A percentile compares a stretch with the other conserved stretches of the same genome.
These are phyloP conservation scores for Colletotrichum costaricense DNA, from an alignment of 2,329 filamentous ascomycete species.

Conservation along the genomic window DNA sequence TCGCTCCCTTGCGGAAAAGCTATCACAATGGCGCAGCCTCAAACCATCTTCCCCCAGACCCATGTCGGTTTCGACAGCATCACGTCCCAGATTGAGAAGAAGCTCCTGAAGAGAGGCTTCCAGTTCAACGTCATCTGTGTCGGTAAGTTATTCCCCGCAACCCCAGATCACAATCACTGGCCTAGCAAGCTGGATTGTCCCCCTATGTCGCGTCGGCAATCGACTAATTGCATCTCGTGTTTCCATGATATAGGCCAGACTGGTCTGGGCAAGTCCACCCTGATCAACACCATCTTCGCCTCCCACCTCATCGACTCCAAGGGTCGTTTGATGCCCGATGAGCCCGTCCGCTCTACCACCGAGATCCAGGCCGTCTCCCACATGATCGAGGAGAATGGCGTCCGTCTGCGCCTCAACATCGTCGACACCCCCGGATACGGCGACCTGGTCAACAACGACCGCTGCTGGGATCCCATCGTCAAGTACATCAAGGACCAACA, in stretches of 20 bases:
- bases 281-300: slow-evolving; percentile 99
- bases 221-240: slow-evolving; percentile 11
- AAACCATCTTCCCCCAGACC: slow-evolving; percentile 88
- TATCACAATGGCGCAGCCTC: slow-evolving; percentile 65
- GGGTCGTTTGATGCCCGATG: slow-evolving; percentile 90
- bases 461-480: slow-evolving; percentile 99
- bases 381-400: slow-evolving; percentile 99
- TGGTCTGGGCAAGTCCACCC: slow-evolving; percentile 96
- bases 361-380: slow-evolving; percentile 98
- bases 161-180: neutral
- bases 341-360: slow-evolving; percentile 93
- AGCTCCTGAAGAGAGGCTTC: slow-evolving; percentile 99
- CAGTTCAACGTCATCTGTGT: slow-evolving; percentile 99
- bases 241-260: slow-evolving; percentile 79
- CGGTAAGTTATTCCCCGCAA: slow-evolving; percentile 71
- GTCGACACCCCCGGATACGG: slow-evolving; percentile 99
- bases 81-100: slow-evolving; percentile 99
- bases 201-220: slow-evolving; percentile 17
- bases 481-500: slow-evolving; percentile 99
- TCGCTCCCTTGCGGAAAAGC: slow-evolving; percentile 43
- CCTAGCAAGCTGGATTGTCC: slow-evolving; percentile 2
- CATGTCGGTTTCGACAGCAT: slow-evolving; percentile 99
- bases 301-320: slow-evolving; percentile 99
- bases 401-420: slow-evolving; percentile 97
- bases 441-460: slow-evolving; percentile 99